Conservation (phyloP, 495 filamentous ascomycete genomes). For the Delitschia confertaspora region DNA sequence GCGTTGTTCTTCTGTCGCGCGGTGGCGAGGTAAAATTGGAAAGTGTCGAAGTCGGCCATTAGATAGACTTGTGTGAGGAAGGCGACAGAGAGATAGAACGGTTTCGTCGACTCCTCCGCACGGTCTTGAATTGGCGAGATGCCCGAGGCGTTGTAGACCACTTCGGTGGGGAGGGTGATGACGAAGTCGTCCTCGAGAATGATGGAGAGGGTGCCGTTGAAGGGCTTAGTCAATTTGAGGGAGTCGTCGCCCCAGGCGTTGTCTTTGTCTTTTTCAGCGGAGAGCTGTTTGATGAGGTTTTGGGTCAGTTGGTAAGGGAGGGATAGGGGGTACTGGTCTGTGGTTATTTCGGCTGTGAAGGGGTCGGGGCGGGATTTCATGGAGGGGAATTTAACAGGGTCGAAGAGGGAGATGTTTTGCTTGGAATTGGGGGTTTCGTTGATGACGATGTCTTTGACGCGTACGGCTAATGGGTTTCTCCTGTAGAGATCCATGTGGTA, state of each 20-base stretch:
- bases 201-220: constrained; percentile 28
- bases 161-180: constrained; percentile 29
- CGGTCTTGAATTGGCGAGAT: constrained; percentile 27
- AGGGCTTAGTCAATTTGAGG: constrained; percentile 25
- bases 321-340: constrained; percentile 30
- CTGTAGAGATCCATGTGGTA: constrained; percentile 21
- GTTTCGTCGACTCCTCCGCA: constrained; percentile 11
- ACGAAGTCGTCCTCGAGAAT: constrained; percentile 28
- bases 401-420: constrained; percentile 28
- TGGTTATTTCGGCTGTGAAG: constrained; percentile 31
- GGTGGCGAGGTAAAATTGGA: constrained; percentile 30
- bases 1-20: constrained; percentile 25
- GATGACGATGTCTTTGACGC: constrained; percentile 30
- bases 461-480: constrained; percentile 24
- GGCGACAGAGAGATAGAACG: constrained; percentile 30
- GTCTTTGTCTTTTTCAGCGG: constrained; percentile 15
- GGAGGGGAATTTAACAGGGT: constrained; percentile 23
- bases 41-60: constrained; percentile 31
- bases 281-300: constrained; percentile 29
- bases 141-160: constrained; percentile 24
- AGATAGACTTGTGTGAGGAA: constrained; percentile 33
- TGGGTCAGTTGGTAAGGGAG: constrained; percentile 31
- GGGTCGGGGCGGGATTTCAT: constrained; percentile 5
- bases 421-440: constrained; percentile 12
- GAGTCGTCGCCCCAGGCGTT: constrained; percentile 28